phyloP scores from a whole-genome alignment of 2,329 filamentous ascomycete species.

The Fusarium sacchari region DNA sequence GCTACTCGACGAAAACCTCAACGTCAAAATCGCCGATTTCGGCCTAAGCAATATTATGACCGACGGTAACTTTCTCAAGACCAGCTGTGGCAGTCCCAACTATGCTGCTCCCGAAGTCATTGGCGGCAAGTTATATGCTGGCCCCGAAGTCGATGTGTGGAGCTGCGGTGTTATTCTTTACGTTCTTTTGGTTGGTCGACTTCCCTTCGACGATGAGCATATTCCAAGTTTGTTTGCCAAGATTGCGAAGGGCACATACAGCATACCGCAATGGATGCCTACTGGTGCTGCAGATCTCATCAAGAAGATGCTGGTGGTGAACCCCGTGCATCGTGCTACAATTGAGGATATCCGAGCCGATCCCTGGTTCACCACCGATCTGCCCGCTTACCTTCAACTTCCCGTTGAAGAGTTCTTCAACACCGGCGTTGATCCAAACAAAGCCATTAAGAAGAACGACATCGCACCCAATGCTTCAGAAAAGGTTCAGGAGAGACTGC shows the following conservation, averaged over 20 bases:
- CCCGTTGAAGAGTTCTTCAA: constrained; percentile 93
- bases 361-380: constrained; percentile 90
- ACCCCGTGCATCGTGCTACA: constrained; percentile 92
- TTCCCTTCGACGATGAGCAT: constrained; percentile 98
- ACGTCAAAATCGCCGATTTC: constrained; percentile 99
- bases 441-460: constrained; percentile 84
- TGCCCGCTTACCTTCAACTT: constrained; percentile 86
- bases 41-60: constrained; percentile 99
- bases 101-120: constrained; percentile 99
- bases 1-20: constrained; percentile 91
- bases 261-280: constrained; percentile 90
- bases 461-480: constrained; percentile 82
- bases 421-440: constrained; percentile 92
- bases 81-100: constrained; percentile 97
- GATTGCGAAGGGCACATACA: constrained; percentile 93
- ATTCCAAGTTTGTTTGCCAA: constrained; percentile 98
- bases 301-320: constrained; percentile 93
- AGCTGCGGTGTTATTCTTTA: constrained; percentile 93
- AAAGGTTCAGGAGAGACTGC: constrained; percentile 86
- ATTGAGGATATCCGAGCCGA: constrained; percentile 94
- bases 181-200: constrained; percentile 80
- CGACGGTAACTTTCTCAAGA: constrained; percentile 98
- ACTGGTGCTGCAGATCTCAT: constrained; percentile 84
- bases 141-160: constrained; percentile 98
- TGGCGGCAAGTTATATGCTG: constrained; percentile 95